Conservation (phyloP, 257 asterid genomes). For the Fraxinus cuspidata region DNA sequence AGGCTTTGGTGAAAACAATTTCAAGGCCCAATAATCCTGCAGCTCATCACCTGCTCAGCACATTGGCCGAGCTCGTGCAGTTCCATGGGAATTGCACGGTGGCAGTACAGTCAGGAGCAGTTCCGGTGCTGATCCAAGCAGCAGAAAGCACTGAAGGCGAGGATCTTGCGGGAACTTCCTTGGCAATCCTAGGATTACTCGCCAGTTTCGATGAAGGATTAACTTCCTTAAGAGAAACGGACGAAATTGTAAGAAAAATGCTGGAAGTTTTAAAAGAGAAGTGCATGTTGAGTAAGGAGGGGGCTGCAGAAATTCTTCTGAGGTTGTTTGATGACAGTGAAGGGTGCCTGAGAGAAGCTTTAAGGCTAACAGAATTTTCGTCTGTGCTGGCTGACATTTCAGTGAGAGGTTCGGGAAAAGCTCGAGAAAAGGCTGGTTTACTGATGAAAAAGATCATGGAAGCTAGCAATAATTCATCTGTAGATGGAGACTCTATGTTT, state of each 20-base stretch:
- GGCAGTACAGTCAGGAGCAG: conserved; percentile 63
- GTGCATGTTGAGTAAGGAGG: conserved; percentile 66
- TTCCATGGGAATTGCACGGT: conserved; percentile 83
- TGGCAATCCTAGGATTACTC: conserved; percentile 50
- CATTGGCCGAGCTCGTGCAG: conserved; percentile 71
- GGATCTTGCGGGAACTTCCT: conserved; percentile 66
- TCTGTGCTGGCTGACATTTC: conserved; percentile 70
- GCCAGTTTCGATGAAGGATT: conserved; percentile 79
- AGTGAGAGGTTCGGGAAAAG: conserved; percentile 61
- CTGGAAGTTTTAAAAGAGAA: conserved; percentile 50
- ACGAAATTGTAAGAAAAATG: conserved; percentile 42
- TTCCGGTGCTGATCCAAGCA: conserved; percentile 47
- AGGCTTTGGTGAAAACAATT: conserved; percentile 53
- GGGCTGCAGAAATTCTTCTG: conserved; percentile 64
- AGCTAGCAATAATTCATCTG: conserved; percentile 25
- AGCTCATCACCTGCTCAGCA: conserved; percentile 65
- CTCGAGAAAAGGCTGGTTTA: conserved; percentile 58
- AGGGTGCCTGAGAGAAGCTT: conserved; percentile 52
- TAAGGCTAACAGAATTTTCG: conserved; percentile 48
- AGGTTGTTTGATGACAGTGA: conserved; percentile 67
- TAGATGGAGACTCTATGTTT: conserved; percentile 5
- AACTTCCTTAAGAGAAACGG: conserved; percentile 42
- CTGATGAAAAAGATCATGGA: conserved; percentile 71
- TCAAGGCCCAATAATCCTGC: conserved; percentile 43
- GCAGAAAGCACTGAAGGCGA: conserved; percentile 44